Conservation (phyloP, 2,329 filamentous ascomycete genomes). For the Xylaria sp. region DNA sequence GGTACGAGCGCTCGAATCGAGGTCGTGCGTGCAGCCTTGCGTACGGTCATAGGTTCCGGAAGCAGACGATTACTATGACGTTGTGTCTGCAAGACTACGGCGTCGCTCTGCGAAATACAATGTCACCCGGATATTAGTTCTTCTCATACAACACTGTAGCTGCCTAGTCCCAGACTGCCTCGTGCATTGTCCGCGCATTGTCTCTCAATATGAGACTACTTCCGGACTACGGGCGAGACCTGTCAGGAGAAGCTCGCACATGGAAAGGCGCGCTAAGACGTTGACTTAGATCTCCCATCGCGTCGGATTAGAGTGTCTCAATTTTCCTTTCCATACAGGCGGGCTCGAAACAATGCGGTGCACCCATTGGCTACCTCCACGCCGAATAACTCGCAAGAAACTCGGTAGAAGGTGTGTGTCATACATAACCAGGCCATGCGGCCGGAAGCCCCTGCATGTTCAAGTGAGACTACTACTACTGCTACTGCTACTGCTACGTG, state of each 20-base stretch:
- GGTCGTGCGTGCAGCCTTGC: conserved; percentile 23
- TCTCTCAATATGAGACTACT: neutral
- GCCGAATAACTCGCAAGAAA: conserved; percentile 12
- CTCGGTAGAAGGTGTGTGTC: conserved; percentile 19
- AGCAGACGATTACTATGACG: conserved; percentile 10
- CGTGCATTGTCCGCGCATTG: neutral
- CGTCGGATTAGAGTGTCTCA: conserved; percentile 19
- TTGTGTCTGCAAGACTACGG: conserved; percentile 12
- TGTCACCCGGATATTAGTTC: neutral
- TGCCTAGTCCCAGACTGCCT: neutral
- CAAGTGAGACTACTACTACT: conserved; percentile 6
- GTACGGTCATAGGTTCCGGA: neutral
- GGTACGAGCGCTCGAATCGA: conserved; percentile 7
- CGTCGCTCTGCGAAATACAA: conserved; percentile 10
- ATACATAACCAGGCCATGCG: conserved; percentile 1
- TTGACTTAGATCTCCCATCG: conserved; percentile 18
- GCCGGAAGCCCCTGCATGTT: conserved; percentile 7
- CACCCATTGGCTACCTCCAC: conserved; percentile 18
- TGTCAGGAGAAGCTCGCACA: neutral
- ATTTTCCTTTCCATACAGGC: neutral
- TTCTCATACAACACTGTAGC: neutral
- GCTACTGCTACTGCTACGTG: conserved; percentile 7
- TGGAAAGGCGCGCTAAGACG: conserved; percentile 21
- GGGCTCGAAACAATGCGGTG: neutral
- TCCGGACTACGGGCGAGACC: neutral